Evolutionary conservation across 148 eudicot genomes (phyloP).

Genomic region (Polygonum maritimum): DNA sequence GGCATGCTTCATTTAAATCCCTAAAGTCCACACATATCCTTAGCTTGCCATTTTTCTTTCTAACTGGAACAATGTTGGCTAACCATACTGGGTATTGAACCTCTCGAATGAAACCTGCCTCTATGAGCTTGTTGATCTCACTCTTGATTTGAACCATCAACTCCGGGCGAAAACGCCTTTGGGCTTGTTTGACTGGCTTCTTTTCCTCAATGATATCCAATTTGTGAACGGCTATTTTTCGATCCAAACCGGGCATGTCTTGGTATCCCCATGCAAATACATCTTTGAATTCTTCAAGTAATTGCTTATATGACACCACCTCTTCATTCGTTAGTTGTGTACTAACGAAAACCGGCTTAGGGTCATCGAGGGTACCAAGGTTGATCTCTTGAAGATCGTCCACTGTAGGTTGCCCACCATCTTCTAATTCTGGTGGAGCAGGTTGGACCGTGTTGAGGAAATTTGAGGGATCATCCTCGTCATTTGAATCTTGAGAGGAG

Average conservation of each 20-base stretch:
- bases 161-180: background rate
- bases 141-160: background rate
- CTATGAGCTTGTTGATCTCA: background rate
- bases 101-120: background rate
- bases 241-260: background rate
- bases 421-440: background rate
- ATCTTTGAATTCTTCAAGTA: slow-evolving; percentile 14
- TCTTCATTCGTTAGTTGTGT: background rate
- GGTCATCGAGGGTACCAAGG: no score
- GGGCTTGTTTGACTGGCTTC: background rate
- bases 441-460: background rate
- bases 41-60: background rate
- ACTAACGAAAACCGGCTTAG: background rate
- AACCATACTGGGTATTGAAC: background rate
- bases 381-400: background rate
- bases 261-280: background rate
- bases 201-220: background rate
- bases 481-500: background rate
- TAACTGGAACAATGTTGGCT: background rate
- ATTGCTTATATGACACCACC: background rate
- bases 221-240: background rate
- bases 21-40: background rate
- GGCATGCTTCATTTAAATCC: background rate
- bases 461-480: background rate
- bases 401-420: background rate